These are phyloP conservation scores for Suillus luteus DNA, from an alignment of 768 basidiomycete genomes.

Conservation along the genomic window DNA sequence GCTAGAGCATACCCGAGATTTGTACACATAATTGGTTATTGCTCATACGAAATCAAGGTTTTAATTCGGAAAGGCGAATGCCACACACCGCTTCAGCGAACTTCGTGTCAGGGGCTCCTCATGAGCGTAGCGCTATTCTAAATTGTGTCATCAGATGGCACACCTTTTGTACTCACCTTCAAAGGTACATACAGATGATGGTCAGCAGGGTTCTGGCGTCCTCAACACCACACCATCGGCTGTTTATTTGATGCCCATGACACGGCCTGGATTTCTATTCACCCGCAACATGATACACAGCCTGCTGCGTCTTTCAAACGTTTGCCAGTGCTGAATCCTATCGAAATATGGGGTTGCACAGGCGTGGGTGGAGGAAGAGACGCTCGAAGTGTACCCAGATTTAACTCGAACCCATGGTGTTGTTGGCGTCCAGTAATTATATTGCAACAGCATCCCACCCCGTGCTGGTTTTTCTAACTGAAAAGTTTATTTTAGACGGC, in stretches of 20 bases:
- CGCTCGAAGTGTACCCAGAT: constrained; percentile 90
- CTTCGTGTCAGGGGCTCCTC: constrained; percentile 98
- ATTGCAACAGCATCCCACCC: constrained; percentile 90
- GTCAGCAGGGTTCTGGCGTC: constrained; percentile 92
- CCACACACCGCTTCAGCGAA: constrained; percentile 59
- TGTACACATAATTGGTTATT: constrained; percentile 68
- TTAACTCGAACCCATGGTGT: constrained; percentile 88
- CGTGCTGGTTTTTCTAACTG: not conserved
- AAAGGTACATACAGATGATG: constrained; percentile 92
- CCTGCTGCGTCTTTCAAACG: constrained; percentile 68
- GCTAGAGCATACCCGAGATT: constrained; percentile 98
- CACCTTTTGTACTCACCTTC: constrained; percentile 93
- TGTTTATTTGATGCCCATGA: constrained; percentile 97
- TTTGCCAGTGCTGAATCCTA: constrained; percentile 87
- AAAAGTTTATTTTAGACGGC: constrained; percentile 51
- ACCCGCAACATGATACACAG: constrained; percentile 51
- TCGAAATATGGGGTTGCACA: constrained; percentile 89
- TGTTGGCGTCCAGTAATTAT: constrained; percentile 97
- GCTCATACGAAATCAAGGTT: constrained; percentile 78
- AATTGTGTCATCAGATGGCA: constrained; percentile 95
- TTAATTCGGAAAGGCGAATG: constrained; percentile 31
- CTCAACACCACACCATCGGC: constrained; percentile 93
- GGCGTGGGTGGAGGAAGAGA: constrained; percentile 90
- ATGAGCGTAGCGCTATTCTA: constrained; percentile 95
- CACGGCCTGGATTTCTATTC: constrained; percentile 78